Base-by-base conservation (phyloP, 805 yeast species). In the Phaffomyces opuntiae region DNA sequence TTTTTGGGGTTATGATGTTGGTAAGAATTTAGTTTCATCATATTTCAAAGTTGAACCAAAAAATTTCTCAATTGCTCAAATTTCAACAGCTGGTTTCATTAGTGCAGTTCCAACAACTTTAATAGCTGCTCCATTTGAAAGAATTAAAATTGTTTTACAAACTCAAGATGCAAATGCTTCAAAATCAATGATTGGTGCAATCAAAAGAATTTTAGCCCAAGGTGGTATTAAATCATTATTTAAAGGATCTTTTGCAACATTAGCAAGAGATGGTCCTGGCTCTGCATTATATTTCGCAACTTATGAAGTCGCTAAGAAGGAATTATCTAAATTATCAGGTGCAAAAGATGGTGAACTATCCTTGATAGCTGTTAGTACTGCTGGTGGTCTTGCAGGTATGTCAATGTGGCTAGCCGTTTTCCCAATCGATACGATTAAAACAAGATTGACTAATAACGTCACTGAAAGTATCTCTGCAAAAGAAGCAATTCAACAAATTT, bases 201-300 rank as follows among this genome's bases (percentile, higher is more conserved):
- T 89, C 31, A 71, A 69, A 50, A 78, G 79, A 56, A 76, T 91
- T 57, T 79, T 88, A 56, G 71, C 72, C 36, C 79, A 83, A 39
- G 97, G 97, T 32, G 97, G 97, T 27, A 53, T 90, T 24, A 67
- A 74, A 48, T 90, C 97, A 1, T 74, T 93, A 26, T 91, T 86
- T 68, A 87, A 87, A 64, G 99, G 99, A 17, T 85, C 96, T 0
- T 74, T 75, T 14, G 96, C 97, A 3, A 91, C 99, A 1, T 68
- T 91, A 50, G 95, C 96, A 17, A 80, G 99, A 65, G 99, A 91
- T 62, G 98, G 97, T 1, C 98, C 99, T 1, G 99, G 99, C 2
- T 83, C 95, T 14, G 98, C 98, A 0, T 73, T 88, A 29, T 91
- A 91, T 68, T 91, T 93, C 64, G 98, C 97, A 3, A 87, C 96